phyloP scores from a whole-genome alignment of 306 rosid genomes.

The Aeschynomene evenia region DNA sequence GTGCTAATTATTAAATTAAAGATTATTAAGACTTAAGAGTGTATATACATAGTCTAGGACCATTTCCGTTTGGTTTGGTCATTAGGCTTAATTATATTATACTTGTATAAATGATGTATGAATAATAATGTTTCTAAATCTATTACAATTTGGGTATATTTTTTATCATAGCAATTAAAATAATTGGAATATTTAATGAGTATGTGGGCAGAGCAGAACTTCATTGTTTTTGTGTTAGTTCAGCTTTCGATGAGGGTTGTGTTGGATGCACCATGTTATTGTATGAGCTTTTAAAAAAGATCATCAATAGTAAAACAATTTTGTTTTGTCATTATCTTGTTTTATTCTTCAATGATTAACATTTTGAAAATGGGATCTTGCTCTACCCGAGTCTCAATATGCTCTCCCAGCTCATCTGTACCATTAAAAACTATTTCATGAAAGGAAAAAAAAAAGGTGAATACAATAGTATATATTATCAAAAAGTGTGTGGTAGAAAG shows the following conservation, averaged over 20 bases:
- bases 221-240: slow-evolving; percentile 36
- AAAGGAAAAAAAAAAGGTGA: background rate
- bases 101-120: background rate
- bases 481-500: slow-evolving; percentile 4
- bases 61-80: background rate
- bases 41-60: no score
- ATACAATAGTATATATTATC: background rate
- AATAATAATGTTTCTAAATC: background rate
- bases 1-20: no score
- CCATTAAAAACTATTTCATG: slow-evolving; percentile 24
- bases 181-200: background rate
- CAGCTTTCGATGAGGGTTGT: slow-evolving; percentile 39
- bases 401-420: slow-evolving; percentile 67
- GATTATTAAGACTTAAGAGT: no score
- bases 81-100: background rate
- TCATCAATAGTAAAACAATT: slow-evolving; percentile 16
- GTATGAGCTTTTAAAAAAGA: slow-evolving; percentile 21
- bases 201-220: slow-evolving; percentile 29
- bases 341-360: slow-evolving; percentile 69
- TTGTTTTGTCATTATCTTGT: slow-evolving; percentile 75
- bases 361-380: slow-evolving; percentile 61
- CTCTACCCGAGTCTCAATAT: slow-evolving; percentile 52
- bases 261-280: slow-evolving; percentile 30
- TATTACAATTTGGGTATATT: background rate
- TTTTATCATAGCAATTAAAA: background rate